Conservation (phyloP, 306 rosid genomes). For the Dalbergia cochinchinensis region DNA sequence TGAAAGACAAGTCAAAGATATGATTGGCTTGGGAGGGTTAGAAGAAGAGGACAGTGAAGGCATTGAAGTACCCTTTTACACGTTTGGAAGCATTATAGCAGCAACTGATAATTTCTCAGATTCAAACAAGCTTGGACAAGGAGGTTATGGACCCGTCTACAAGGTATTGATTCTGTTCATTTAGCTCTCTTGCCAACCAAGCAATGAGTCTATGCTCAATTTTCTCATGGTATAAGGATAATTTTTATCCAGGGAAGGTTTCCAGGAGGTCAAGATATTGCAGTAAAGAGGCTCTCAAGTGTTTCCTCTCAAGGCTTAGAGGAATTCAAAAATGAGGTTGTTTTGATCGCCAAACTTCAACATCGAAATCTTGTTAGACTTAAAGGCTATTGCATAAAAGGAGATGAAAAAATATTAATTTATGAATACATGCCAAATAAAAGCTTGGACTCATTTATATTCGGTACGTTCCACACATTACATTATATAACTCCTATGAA, state of each 20-base stretch:
- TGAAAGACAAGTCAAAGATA: conserved; percentile 40
- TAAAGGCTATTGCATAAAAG: conserved; percentile 55
- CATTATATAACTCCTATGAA: not conserved
- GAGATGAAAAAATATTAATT: conserved; percentile 56
- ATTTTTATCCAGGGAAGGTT: conserved; percentile 47
- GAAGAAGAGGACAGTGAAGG: conserved; percentile 49
- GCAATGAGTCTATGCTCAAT: not conserved
- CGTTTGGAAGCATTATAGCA: conserved; percentile 40
- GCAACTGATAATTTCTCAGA: conserved; percentile 68
- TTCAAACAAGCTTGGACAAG: conserved; percentile 59
- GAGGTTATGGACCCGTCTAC: conserved; percentile 73
- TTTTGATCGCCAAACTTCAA: conserved; percentile 60
- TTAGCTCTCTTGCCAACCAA: not conserved
- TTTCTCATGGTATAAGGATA: not conserved
- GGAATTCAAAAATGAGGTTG: conserved; percentile 61
- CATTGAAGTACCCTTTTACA: conserved; percentile 52
- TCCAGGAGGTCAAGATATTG: conserved; percentile 42
- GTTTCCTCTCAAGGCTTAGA: conserved; percentile 57
- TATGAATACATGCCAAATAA: conserved; percentile 64
- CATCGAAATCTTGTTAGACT: conserved; percentile 64
- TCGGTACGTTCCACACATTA: conserved; percentile 45
- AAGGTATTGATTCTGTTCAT: conserved; percentile 46
- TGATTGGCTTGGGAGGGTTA: conserved; percentile 41
- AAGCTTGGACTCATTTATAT: conserved; percentile 60
- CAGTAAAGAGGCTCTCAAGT: conserved; percentile 61